Evolutionary conservation across 139 green algal genomes (phyloP).

Genomic region (Chlamydomonas sp.): DNA sequence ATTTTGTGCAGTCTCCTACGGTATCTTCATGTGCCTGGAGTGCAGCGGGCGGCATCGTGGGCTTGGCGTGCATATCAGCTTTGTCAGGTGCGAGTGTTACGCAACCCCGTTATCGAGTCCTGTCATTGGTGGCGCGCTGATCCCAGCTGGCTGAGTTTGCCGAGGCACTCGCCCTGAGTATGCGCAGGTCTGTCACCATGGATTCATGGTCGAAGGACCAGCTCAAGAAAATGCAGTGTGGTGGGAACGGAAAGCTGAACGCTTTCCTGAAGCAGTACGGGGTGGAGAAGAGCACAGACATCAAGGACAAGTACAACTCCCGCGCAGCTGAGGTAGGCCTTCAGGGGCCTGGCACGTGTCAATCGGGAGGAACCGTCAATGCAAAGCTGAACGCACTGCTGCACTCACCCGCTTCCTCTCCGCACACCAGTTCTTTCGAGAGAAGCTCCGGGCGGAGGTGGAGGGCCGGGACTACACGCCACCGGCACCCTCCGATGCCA

Average conservation of each 20-base stretch:
- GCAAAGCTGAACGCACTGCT: background rate
- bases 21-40: constrained; percentile 98
- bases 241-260: constrained; percentile 93
- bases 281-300: constrained; percentile 87
- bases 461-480: constrained; percentile 83
- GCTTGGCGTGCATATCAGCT: constrained; percentile 97
- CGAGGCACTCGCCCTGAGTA: too few relatives aligned
- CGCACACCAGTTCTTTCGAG: constrained; percentile 78
- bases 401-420: background rate
- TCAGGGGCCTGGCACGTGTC: background rate
- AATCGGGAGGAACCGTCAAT: background rate
- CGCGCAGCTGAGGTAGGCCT: constrained; percentile 73
- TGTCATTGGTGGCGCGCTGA: too few relatives aligned
- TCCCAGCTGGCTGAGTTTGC: too few relatives aligned
- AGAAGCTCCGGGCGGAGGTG: constrained; percentile 85
- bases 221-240: constrained; percentile 94
- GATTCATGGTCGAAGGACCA: constrained; percentile 95
- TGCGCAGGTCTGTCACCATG: constrained; percentile 94
- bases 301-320: constrained; percentile 96
- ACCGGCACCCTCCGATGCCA: constrained; percentile 63
- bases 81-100: constrained; percentile 84
- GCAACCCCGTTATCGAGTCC: too few relatives aligned
- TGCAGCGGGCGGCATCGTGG: constrained; percentile 95
- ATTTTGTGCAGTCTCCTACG: constrained; percentile 84
- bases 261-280: constrained; percentile 92